phyloP scores from a whole-genome alignment of 2,329 filamentous ascomycete genomes.

The Diplodia intermedia region DNA sequence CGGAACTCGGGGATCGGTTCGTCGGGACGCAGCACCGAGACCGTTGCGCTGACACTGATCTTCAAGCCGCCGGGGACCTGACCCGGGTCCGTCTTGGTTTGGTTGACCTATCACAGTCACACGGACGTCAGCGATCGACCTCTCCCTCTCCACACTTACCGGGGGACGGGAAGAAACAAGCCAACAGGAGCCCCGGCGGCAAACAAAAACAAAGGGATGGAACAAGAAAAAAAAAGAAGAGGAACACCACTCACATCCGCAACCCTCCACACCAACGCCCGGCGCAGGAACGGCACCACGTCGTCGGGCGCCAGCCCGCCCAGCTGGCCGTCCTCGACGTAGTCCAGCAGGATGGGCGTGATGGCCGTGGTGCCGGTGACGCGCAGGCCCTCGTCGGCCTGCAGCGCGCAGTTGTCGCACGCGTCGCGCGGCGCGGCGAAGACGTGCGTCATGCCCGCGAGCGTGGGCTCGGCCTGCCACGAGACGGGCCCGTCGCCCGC shows the following conservation, averaged over 20 bases:
- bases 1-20: background rate
- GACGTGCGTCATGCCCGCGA: background rate
- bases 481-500: background rate
- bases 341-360: background rate
- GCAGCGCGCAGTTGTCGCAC: background rate
- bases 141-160: too few relatives aligned
- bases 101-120: background rate
- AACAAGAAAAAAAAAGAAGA: background rate
- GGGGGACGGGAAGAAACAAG: too few relatives aligned
- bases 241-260: background rate
- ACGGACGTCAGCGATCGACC: background rate
- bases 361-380: background rate
- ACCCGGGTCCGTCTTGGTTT: background rate
- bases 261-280: background rate
- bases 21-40: background rate
- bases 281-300: background rate
- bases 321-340: conserved; percentile 1
- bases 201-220: too few relatives aligned
- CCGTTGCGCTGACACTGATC: background rate
- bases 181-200: too few relatives aligned
- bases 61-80: background rate
- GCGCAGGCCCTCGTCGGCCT: background rate
- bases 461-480: background rate
- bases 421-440: background rate
- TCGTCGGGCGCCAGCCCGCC: background rate